phyloP scores from a whole-genome alignment of 2,329 filamentous ascomycete species.

The Scytalidium sp. region DNA sequence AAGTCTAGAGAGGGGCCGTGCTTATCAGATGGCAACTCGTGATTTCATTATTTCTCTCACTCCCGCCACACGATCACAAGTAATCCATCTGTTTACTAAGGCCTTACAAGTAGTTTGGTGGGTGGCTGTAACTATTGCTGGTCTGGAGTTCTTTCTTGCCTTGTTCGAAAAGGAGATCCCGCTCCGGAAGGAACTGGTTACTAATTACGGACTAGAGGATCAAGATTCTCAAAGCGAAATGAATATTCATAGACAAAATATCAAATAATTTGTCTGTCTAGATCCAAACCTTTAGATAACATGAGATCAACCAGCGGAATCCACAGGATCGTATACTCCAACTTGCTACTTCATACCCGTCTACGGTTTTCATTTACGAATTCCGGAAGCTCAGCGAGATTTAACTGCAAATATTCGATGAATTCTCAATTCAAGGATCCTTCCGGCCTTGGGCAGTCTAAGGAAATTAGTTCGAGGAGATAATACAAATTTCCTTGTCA shows the following conservation, averaged over 20 bases:
- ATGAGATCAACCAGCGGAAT: conserved; percentile 7
- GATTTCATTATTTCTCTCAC: not conserved
- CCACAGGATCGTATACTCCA: no score
- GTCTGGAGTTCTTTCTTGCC: conserved; percentile 28
- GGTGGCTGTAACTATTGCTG: conserved; percentile 29
- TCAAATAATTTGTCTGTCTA: no score
- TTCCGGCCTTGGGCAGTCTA: no score
- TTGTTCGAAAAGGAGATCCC: conserved; percentile 33
- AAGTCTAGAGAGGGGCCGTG: not conserved
- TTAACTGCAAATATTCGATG: no score
- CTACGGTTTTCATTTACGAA: no score
- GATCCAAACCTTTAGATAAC: no score
- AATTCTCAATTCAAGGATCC: no score
- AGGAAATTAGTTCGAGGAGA: no score
- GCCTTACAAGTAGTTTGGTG: conserved; percentile 35
- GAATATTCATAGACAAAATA: no score
- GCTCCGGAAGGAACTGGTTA: conserved; percentile 35
- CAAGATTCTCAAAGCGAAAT: not conserved
- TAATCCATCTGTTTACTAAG: conserved; percentile 30
- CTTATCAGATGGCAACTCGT: not conserved
- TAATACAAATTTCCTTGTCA: no score
- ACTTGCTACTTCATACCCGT: no score
- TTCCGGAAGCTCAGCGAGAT: no score
- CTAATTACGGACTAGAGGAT: conserved; percentile 35
- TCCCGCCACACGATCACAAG: conserved; percentile 13